Evolutionary conservation across 1,284 basidiomycete species (phyloP).

Genomic region (Neolentinus lepideus): DNA sequence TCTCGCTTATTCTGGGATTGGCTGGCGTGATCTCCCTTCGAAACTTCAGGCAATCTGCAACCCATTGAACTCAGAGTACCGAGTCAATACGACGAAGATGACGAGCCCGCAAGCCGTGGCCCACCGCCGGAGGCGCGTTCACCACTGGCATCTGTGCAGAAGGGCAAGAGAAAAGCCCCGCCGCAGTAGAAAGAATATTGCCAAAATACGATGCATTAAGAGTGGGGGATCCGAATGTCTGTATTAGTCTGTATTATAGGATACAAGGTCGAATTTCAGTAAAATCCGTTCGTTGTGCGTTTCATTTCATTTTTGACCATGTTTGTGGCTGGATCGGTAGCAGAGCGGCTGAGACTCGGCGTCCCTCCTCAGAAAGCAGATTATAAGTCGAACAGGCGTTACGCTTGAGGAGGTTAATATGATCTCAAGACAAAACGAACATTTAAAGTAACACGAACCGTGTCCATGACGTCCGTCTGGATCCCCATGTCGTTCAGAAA

Average conservation of each 20-base stretch:
- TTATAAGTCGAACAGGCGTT: conserved; percentile 56
- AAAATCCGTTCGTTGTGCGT: background rate
- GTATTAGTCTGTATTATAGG: background rate
- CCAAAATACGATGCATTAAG: no score
- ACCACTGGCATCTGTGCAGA: background rate
- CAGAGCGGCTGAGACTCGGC: conserved; percentile 85
- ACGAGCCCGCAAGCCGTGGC: background rate
- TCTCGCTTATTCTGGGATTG: background rate
- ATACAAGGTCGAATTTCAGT: background rate
- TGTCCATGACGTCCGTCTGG: conserved; percentile 92
- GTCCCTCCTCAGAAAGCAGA: conserved; percentile 85
- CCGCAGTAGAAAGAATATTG: background rate
- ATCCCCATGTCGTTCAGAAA: conserved; percentile 79
- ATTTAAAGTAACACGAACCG: conserved; percentile 46
- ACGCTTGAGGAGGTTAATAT: conserved; percentile 1
- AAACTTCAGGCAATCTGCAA: background rate
- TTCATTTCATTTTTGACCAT: conserved; percentile 29
- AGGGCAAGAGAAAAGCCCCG: background rate
- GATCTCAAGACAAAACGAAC: background rate
- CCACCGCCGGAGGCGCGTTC: no score
- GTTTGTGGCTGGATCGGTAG: conserved; percentile 51
- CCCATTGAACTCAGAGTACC: background rate
- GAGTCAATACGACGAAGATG: background rate
- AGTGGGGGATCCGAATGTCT: background rate
- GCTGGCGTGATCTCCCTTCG: background rate